phyloP scores from a whole-genome alignment of 2,329 filamentous ascomycete species.

The Fulvia fulva region DNA sequence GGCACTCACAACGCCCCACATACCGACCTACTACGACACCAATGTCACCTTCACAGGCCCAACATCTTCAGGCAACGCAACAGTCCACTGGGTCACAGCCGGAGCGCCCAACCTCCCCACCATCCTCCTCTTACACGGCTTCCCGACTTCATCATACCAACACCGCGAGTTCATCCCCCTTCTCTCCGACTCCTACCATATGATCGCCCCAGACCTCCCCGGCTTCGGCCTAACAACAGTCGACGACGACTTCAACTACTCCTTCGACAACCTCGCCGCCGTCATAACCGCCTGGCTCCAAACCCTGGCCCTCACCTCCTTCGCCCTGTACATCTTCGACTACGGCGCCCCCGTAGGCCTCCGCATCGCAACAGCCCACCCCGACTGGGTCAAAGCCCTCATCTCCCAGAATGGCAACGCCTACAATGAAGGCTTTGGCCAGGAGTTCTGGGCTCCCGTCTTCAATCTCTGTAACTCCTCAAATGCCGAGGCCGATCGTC shows the following conservation, averaged over 20 bases:
- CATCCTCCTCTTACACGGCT: conserved; percentile 47
- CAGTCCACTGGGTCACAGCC: conserved; percentile 23
- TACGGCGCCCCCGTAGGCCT: conserved; percentile 57
- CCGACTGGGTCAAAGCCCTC: conserved; percentile 49
- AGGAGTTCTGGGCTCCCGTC: conserved; percentile 49
- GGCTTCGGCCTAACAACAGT: conserved; percentile 57
- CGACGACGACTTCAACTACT: conserved; percentile 47
- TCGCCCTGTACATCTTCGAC: conserved; percentile 59
- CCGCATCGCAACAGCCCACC: conserved; percentile 50
- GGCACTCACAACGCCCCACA: conserved; percentile 7
- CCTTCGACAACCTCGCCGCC: conserved; percentile 50
- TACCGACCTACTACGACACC: conserved; percentile 16
- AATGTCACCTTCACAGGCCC: conserved; percentile 10
- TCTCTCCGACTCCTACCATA: conserved; percentile 40
- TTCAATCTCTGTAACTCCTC: conserved; percentile 42
- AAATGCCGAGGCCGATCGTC: conserved; percentile 13
- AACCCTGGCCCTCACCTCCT: conserved; percentile 45
- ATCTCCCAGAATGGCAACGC: conserved; percentile 61
- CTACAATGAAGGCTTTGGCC: conserved; percentile 53
- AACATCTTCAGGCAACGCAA: conserved; percentile 11
- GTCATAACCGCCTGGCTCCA: conserved; percentile 50
- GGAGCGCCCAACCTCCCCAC: conserved; percentile 29
- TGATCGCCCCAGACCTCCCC: conserved; percentile 57
- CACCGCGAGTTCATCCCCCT: conserved; percentile 46
- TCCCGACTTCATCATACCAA: conserved; percentile 45